Evolutionary conservation across 768 basidiomycete genomes (phyloP).

Genomic region (Boletus vinaceobasis): DNA sequence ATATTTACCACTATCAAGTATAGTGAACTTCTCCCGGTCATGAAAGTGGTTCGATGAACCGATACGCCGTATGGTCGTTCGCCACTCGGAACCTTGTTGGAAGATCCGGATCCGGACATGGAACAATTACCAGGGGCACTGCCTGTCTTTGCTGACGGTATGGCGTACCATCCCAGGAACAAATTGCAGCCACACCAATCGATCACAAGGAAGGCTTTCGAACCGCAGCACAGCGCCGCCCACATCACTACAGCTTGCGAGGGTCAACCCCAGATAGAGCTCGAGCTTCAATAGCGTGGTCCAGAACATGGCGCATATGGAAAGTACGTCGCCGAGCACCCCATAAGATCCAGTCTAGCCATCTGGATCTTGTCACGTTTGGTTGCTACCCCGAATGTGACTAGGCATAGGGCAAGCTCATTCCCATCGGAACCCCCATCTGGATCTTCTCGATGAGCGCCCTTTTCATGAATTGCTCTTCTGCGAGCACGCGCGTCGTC

Average conservation of each 20-base stretch:
- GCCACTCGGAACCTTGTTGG: conserved; percentile 27
- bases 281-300: conserved; percentile 19
- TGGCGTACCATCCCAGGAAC: conserved; percentile 26
- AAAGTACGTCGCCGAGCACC: conserved; percentile 36
- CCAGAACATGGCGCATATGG: conserved; percentile 37
- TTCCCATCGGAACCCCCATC: conserved; percentile 51
- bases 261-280: conserved; percentile 23
- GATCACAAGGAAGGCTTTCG: conserved; percentile 19
- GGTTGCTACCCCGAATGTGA: conserved; percentile 37
- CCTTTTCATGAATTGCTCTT: conserved; percentile 97
- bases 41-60: conserved; percentile 27
- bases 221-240: conserved; percentile 22
- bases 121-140: conserved; percentile 31
- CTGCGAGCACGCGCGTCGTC: conserved; percentile 82
- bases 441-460: conserved; percentile 92
- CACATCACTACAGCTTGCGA: conserved; percentile 13
- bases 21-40: conserved; percentile 23
- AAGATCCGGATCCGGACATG: conserved; percentile 32
- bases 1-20: conserved; percentile 13
- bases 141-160: conserved; percentile 23
- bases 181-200: conserved; percentile 23
- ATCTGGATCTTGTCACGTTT: conserved; percentile 24
- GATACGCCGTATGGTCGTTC: conserved; percentile 20
- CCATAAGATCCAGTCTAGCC: conserved; percentile 23
- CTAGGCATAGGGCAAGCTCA: conserved; percentile 37